Evolutionary conservation across 2,329 filamentous ascomycete species (phyloP).

Genomic region (Venturia oleaginea): DNA sequence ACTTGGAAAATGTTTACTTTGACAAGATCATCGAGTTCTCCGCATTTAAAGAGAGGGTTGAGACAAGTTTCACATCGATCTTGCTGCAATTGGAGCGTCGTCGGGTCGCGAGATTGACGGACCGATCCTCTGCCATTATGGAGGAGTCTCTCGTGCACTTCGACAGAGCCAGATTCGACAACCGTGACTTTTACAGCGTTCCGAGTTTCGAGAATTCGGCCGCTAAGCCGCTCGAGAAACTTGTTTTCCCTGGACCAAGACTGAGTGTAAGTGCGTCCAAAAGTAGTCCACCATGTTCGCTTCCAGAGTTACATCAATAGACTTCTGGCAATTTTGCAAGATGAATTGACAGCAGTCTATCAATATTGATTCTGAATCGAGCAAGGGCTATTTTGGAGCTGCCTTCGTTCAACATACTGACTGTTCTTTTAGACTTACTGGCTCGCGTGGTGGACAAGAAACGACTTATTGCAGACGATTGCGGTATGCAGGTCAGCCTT

Average conservation of each 20-base stretch:
- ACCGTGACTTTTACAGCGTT: conserved; percentile 12
- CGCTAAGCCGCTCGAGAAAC: background rate
- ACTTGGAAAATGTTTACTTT: conserved; percentile 12
- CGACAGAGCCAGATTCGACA: background rate
- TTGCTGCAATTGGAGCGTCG: conserved; percentile 11
- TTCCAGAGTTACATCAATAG: background rate
- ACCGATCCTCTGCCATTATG: background rate
- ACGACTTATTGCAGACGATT: conserved; percentile 1
- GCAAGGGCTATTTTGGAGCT: no score
- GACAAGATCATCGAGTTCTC: conserved; percentile 13
- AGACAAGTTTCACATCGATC: background rate
- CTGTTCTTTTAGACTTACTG: background rate
- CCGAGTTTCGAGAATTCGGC: conserved; percentile 5
- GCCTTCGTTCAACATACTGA: background rate
- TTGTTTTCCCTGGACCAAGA: background rate
- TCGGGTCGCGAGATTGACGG: conserved; percentile 9
- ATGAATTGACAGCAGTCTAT: background rate
- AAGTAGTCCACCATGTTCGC: background rate
- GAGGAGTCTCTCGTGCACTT: background rate
- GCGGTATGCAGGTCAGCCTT: background rate
- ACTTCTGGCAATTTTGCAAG: background rate
- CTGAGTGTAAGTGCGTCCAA: conserved; percentile 1
- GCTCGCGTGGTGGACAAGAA: background rate
- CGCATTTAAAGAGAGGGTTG: conserved; percentile 8
- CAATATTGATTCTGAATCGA: background rate